Conservation (phyloP, 768 basidiomycete genomes). For the Pluteus cervinus region DNA sequence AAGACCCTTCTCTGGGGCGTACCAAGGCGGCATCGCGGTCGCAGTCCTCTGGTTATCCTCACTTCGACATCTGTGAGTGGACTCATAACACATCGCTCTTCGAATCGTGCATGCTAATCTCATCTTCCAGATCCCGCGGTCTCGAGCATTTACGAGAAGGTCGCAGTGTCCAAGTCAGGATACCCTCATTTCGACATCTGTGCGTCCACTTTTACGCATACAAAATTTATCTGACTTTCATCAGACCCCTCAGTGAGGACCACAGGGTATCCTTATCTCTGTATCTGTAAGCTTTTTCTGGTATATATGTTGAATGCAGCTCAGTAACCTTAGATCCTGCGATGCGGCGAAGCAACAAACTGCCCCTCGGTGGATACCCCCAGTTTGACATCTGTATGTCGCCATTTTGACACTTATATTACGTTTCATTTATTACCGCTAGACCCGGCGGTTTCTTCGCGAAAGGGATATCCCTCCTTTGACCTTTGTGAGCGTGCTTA, state of each 20-base stretch:
- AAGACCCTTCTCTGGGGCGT: too few species aligned
- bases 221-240: too few species aligned
- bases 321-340: too few species aligned
- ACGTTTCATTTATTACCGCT: neutral
- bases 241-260: too few species aligned
- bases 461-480: conserved; percentile 10
- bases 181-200: conserved; percentile 9
- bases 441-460: neutral
- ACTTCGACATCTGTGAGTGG: conserved; percentile 12
- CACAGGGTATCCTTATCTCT: neutral
- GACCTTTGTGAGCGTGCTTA: conserved; percentile 12
- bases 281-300: too few species aligned
- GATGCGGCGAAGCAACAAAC: too few species aligned
- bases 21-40: too few species aligned
- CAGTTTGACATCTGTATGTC: conserved; percentile 12
- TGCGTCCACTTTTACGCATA: neutral
- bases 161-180: too few species aligned
- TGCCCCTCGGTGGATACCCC: conserved; percentile 8
- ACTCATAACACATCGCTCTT: neutral
- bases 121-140: conserved; percentile 8
- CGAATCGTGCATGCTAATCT: neutral
- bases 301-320: too few species aligned
- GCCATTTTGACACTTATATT: too few species aligned
- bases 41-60: conserved; percentile 13
- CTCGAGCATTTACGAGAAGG: too few species aligned